Percentiles rank a stretch among this genome's conserved stretches.
These are phyloP conservation scores for Trichoderma virens DNA, from an alignment of 495 filamentous ascomycete genomes.

Conservation along the genomic window DNA sequence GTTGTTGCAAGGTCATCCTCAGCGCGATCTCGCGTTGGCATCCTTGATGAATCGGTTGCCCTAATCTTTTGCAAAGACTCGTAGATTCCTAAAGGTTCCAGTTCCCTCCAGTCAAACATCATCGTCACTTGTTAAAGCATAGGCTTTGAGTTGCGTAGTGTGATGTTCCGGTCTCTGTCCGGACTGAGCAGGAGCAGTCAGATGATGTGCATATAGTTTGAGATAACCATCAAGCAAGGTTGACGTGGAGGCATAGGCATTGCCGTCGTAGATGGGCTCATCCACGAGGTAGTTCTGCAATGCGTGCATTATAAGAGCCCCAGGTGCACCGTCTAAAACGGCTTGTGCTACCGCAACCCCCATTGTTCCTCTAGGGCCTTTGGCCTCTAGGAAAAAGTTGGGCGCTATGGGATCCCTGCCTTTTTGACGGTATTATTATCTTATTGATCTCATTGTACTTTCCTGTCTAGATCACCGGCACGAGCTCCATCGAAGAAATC, in stretches of 20 bases:
- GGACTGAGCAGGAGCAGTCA: not conserved
- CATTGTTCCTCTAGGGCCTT: constrained; percentile 25
- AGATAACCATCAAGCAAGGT: not conserved
- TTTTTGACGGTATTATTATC: constrained; percentile 31
- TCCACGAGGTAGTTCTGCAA: constrained; percentile 35
- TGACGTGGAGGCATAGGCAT: constrained; percentile 16
- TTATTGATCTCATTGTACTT: constrained; percentile 17
- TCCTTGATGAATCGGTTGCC: not conserved
- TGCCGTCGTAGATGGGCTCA: constrained; percentile 32
- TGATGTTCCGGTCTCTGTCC: not conserved
- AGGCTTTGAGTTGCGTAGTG: not conserved
- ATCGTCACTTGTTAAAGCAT: not conserved
- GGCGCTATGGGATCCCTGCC: constrained; percentile 28
- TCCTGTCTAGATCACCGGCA: constrained; percentile 10
- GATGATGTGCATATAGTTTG: not conserved
- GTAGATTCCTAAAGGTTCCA: not conserved
- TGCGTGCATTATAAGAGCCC: constrained; percentile 36
- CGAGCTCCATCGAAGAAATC: constrained; percentile 28
- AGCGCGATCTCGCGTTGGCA: not conserved
- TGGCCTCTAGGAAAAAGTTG: constrained; percentile 36
- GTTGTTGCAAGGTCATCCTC: too few species aligned
- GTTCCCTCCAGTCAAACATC: not conserved
- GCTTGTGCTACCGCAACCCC: constrained; percentile 32
- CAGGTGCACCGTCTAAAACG: constrained; percentile 35
- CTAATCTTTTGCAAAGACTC: not conserved